Base-by-base conservation (phyloP, 306 rosid genomes). In the Trifolium dubium region DNA sequence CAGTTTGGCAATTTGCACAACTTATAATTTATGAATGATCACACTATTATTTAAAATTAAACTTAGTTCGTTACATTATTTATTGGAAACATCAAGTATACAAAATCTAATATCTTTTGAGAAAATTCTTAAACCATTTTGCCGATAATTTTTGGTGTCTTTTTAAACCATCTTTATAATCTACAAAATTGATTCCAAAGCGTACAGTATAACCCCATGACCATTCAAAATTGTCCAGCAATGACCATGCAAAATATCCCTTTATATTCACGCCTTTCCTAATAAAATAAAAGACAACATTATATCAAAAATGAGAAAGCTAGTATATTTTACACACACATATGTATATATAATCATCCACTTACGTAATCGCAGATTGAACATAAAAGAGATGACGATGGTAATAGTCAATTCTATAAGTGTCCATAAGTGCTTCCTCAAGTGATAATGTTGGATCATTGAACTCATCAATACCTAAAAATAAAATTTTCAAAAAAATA, bases 171-270 rank as follows among this genome's bases (percentile, higher is more conserved):
- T 83, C 46, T n/a, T 76, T 76, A 41, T 71, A 87, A 70, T 89
- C 94, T 13, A 87, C 86, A 51, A 29, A 87, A 68, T 81, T 68
- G 58, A 89, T 75, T 5, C 89, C 91, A 44, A 89, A 89, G 0
- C 89, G 78, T 1, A 80, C 73, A 0, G 83, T 64, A 40, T 79
- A 89, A 3, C 90, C 92, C 1, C 28, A 53, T 9, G 15, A 5
- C 92, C 95, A 87, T 83, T 89, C 90, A 56, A 82, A 87, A 43
- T 87, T 78, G 50, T 89, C 92, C 30, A 89, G 18, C 56, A 89
- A 71, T 2, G 92, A 87, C 95, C 95, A 89, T 78, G 87, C 87
- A 76, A 87, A 89, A 10, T 87, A 87, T 4, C 92, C 92, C 18
- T 82, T 84, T 55, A 89, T 85, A 2, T 81, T 85, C 8, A 72